These are phyloP conservation scores for Cercospora sesami DNA, from an alignment of 2,329 filamentous ascomycete species.

Conservation along the genomic window DNA sequence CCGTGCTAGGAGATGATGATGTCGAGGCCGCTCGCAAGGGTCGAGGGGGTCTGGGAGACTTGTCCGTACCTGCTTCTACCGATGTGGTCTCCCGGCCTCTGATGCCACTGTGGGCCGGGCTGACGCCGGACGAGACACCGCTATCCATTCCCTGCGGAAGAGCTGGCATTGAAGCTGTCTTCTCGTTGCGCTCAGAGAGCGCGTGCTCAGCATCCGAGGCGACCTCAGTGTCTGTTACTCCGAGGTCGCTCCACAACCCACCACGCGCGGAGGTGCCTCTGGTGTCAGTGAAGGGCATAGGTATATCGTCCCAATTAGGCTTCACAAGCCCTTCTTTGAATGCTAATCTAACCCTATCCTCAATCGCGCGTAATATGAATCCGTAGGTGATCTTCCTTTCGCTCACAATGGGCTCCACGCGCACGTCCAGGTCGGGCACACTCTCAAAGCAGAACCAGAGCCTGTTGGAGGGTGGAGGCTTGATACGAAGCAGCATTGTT, in stretches of 20 bases:
- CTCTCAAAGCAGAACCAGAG: constrained; percentile 94
- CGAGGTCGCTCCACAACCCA: constrained; percentile 69
- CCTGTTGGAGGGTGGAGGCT: constrained; percentile 91
- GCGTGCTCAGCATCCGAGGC: constrained; percentile 4
- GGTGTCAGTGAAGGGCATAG: constrained; percentile 76
- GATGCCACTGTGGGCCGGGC: constrained; percentile 20
- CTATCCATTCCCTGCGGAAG: constrained; percentile 18
- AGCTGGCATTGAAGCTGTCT: constrained; percentile 32
- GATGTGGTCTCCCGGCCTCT: constrained; percentile 20
- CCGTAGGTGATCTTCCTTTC: constrained; percentile 93
- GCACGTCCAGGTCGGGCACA: constrained; percentile 91
- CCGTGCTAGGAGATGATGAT: constrained; percentile 31
- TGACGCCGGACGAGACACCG: constrained; percentile 24
- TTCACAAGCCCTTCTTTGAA: constrained; percentile 86
- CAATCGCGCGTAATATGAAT: constrained; percentile 87
- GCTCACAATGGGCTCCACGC: constrained; percentile 94
- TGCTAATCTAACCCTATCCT: constrained; percentile 91
- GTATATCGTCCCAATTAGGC: constrained; percentile 91
- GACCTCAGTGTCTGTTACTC: constrained; percentile 18
- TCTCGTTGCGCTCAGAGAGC: constrained; percentile 25
- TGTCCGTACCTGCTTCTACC: constrained; percentile 12
- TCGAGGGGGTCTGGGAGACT: constrained; percentile 19
- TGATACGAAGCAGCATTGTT: constrained; percentile 80
- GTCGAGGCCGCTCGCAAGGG: constrained; percentile 36
- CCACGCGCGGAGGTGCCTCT: constrained; percentile 76